A percentile compares a stretch with the other conserved stretches of the same genome.
These are phyloP conservation scores for Nakaseomyces bracarensis DNA, from an alignment of 1,139 yeast species.

Conservation along the genomic window DNA sequence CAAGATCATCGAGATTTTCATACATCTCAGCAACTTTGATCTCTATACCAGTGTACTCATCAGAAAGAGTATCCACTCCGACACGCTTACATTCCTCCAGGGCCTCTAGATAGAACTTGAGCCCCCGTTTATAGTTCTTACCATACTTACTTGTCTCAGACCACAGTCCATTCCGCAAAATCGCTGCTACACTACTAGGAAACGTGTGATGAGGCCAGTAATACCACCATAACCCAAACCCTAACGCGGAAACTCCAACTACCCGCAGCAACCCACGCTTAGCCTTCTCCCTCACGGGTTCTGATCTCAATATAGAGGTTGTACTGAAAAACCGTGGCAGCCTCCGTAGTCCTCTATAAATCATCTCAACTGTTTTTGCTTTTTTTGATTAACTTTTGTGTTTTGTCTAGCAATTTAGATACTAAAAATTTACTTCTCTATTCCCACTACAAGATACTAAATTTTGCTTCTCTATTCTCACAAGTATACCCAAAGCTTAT, in stretches of 20 bases:
- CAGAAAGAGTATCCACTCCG: slow-evolving; percentile 49
- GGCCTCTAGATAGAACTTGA: slow-evolving; percentile 57
- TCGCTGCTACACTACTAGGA: slow-evolving; percentile 51
- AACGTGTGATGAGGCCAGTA: slow-evolving; percentile 56
- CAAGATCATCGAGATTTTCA: slow-evolving; percentile 49
- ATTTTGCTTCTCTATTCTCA: too few species aligned
- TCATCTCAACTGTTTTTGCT: too few species aligned
- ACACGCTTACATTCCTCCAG: slow-evolving; percentile 38
- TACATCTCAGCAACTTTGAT: slow-evolving; percentile 82
- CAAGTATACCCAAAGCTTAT: too few species aligned
- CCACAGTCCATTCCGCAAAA: slow-evolving; percentile 64
- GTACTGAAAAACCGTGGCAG: not conserved
- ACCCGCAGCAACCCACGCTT: not conserved
- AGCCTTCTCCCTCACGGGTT: slow-evolving; percentile 1
- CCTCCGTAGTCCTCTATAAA: not conserved
- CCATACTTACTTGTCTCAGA: slow-evolving; percentile 69
- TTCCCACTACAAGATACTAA: too few species aligned
- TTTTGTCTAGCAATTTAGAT: too few species aligned
- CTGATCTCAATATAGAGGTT: not conserved
- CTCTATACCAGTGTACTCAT: slow-evolving; percentile 79
- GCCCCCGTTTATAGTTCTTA: slow-evolving; percentile 53
- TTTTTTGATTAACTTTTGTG: too few species aligned
- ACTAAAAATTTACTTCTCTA: too few species aligned
- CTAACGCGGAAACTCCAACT: not conserved
- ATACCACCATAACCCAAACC: slow-evolving; percentile 38